A percentile compares a stretch with the other conserved stretches of the same genome.
Conservation (phyloP, 805 yeast genomes). For the Novakomyces olei region DNA sequence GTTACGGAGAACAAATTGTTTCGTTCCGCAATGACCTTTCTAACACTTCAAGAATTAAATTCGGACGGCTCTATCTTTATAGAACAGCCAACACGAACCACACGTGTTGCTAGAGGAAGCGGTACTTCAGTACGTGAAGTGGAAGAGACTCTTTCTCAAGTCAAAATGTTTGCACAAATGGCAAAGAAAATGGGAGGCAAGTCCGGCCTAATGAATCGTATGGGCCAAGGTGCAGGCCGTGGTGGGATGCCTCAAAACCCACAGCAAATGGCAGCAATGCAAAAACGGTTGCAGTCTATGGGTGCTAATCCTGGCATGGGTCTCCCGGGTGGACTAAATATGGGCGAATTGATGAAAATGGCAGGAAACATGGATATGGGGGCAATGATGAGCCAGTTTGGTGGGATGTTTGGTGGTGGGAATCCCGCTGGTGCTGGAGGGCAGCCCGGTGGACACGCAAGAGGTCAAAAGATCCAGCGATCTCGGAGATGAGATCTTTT, state of each 20-base stretch:
- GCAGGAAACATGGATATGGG: constrained; percentile 5
- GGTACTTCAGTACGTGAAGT: constrained; percentile 86
- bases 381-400: too few relatives aligned
- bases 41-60: constrained; percentile 61
- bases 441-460: constrained; percentile 43
- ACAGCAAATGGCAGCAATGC: constrained; percentile 24
- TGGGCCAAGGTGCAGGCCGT: constrained; percentile 14
- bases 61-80: constrained; percentile 66
- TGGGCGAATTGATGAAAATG: constrained; percentile 2
- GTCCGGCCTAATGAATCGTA: constrained; percentile 30
- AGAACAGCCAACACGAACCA: constrained; percentile 63
- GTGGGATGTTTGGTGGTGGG: too few relatives aligned
- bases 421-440: constrained; percentile 30
- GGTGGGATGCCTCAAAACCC: constrained; percentile 16
- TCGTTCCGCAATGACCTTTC: too few relatives aligned
- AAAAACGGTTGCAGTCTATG: constrained; percentile 25
- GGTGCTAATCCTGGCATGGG: constrained; percentile 29
- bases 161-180: constrained; percentile 83
- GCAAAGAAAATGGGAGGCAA: constrained; percentile 45
- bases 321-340: constrained; percentile 22
- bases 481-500: too few relatives aligned
- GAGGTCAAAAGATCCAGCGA: constrained; percentile 45
- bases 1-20: too few relatives aligned
- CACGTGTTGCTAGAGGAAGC: constrained; percentile 82
- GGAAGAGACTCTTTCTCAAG: constrained; percentile 77